phyloP scores from a whole-genome alignment of 441 rosid species.

The Hura crepitans region DNA sequence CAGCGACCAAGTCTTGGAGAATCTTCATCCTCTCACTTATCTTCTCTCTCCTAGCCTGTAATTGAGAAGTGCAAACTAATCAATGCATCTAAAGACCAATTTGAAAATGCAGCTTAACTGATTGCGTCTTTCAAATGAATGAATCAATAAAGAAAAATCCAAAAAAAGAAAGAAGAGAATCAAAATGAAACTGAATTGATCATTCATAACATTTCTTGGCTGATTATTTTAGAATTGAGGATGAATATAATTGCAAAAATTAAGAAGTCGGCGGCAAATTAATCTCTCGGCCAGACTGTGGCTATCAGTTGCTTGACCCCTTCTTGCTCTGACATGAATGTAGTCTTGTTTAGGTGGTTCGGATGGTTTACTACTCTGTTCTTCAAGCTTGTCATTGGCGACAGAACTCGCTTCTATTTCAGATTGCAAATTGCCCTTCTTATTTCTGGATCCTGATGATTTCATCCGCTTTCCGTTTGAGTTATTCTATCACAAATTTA shows the following conservation, averaged over 20 bases:
- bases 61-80: slow-evolving; percentile 12
- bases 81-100: background rate
- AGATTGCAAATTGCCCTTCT: slow-evolving; percentile 42
- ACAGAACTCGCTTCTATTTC: slow-evolving; percentile 63
- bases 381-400: slow-evolving; percentile 45
- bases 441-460: slow-evolving; percentile 38
- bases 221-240: background rate
- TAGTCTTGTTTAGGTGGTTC: slow-evolving; percentile 68
- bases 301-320: slow-evolving; percentile 89
- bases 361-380: slow-evolving; percentile 45
- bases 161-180: background rate
- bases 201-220: background rate
- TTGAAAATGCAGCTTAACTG: background rate
- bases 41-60: slow-evolving; percentile 82
- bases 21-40: slow-evolving; percentile 85
- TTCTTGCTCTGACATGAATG: slow-evolving; percentile 70
- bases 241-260: slow-evolving; percentile 7
- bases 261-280: slow-evolving; percentile 24
- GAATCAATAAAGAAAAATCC: background rate
- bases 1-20: slow-evolving; percentile 80
- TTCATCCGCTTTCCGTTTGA: slow-evolving; percentile 56
- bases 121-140: background rate
- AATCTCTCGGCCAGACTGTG: slow-evolving; percentile 84
- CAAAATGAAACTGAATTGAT: background rate
- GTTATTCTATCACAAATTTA: slow-evolving; percentile 47